Conservation (phyloP, 345 rosid genomes). For the Hevea brasiliensis region DNA sequence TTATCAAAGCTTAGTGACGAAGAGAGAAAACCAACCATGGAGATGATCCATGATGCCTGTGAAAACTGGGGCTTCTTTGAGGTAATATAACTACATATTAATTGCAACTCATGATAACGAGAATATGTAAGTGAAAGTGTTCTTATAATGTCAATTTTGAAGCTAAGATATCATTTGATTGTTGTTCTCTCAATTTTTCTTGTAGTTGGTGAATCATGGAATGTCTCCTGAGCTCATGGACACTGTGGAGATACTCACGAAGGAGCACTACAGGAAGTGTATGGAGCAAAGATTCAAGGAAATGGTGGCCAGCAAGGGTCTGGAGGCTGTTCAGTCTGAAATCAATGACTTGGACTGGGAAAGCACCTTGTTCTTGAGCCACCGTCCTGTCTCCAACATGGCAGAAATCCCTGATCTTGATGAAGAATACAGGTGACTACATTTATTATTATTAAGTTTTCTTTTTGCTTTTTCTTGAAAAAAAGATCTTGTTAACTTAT, state of each 20-base stretch:
- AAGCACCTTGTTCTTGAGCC: slow-evolving; percentile 71
- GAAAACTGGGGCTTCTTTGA: slow-evolving; percentile 99
- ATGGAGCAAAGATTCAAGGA: slow-evolving; percentile 89
- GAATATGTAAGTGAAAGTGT: too few species aligned
- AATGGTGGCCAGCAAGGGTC: slow-evolving; percentile 57
- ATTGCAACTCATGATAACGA: too few species aligned
- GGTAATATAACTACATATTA: slow-evolving; percentile 63
- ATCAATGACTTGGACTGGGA: slow-evolving; percentile 91
- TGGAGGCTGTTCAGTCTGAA: slow-evolving; percentile 60
- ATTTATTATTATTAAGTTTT: too few species aligned
- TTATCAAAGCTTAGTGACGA: slow-evolving; percentile 60
- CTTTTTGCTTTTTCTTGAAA: too few species aligned
- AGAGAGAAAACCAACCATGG: slow-evolving; percentile 57
- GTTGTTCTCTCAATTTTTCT: not conserved
- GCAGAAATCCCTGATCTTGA: slow-evolving; percentile 69
- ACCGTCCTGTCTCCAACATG: slow-evolving; percentile 70
- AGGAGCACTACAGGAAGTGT: slow-evolving; percentile 74
- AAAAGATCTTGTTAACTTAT: too few species aligned
- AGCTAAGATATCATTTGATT: too few species aligned
- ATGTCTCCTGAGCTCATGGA: slow-evolving; percentile 65
- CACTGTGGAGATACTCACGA: slow-evolving; percentile 67
- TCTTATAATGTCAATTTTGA: too few species aligned
- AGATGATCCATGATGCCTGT: slow-evolving; percentile 82
- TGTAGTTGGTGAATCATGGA: slow-evolving; percentile 76
- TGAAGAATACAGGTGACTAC: slow-evolving; percentile 69